phyloP scores from a whole-genome alignment of 2,329 filamentous ascomycete genomes.

The Xylaria sp. region DNA sequence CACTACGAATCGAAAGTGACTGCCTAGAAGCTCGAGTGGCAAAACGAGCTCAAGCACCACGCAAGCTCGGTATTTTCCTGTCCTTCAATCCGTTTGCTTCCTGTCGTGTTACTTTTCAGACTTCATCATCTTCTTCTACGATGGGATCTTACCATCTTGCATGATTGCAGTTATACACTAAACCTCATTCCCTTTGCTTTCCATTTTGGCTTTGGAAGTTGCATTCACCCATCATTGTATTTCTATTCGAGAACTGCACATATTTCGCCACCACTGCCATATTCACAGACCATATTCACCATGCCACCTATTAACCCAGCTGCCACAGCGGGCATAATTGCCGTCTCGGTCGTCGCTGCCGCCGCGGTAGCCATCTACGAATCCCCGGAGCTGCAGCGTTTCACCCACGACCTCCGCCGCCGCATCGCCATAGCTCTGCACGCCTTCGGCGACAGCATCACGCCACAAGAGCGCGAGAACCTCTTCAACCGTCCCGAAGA shows the following conservation, averaged over 20 bases:
- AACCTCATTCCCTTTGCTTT: neutral
- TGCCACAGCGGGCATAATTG: slow-evolving; percentile 68
- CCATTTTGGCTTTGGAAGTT: neutral
- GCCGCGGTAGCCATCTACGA: slow-evolving; percentile 72
- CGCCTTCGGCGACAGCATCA: slow-evolving; percentile 67
- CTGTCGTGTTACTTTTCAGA: slow-evolving; percentile 15
- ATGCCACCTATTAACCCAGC: slow-evolving; percentile 69
- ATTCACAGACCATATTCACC: slow-evolving; percentile 29
- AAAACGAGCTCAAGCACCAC: slow-evolving; percentile 39
- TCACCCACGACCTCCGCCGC: slow-evolving; percentile 70
- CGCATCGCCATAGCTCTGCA: slow-evolving; percentile 70
- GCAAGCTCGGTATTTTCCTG: slow-evolving; percentile 37
- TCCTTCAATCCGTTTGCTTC: slow-evolving; percentile 13
- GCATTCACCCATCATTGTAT: neutral
- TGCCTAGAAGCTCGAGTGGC: slow-evolving; percentile 44
- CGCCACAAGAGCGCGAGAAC: slow-evolving; percentile 61
- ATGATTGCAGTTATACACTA: neutral
- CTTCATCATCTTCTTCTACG: slow-evolving; percentile 6
- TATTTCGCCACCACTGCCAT: neutral
- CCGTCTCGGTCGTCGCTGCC: slow-evolving; percentile 67
- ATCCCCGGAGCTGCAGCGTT: slow-evolving; percentile 70
- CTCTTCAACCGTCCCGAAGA: slow-evolving; percentile 74
- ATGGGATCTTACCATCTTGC: neutral
- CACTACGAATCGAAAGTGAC: slow-evolving; percentile 43
- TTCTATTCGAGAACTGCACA: neutral